Percentiles rank a stretch among this genome's conserved stretches.
Evolutionary conservation across 108 stramenopile species (phyloP).

Genomic region (Skeletonema tropicum): DNA sequence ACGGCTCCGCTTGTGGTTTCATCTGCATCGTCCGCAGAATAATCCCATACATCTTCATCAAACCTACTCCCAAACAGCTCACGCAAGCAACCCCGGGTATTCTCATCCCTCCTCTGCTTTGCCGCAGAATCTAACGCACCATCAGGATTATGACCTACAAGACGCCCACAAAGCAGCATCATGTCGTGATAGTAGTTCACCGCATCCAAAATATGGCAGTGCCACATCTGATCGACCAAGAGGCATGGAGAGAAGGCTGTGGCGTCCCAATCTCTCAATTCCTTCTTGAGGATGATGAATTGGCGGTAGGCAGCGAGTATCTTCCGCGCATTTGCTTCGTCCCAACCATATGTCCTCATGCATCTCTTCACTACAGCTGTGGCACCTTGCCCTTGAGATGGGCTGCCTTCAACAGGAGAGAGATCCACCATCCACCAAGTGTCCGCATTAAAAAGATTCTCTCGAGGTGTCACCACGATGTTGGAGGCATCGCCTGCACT

Average conservation of each 20-base stretch:
- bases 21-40: too few relatives aligned
- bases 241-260: slow-evolving; percentile 57
- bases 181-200: slow-evolving; percentile 70
- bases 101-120: slow-evolving; percentile 50
- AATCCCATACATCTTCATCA: slow-evolving; percentile 68
- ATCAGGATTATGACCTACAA: not conserved
- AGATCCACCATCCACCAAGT: slow-evolving; percentile 20
- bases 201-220: slow-evolving; percentile 66
- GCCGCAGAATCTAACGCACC: slow-evolving; percentile 53
- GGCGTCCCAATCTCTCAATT: slow-evolving; percentile 69
- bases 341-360: slow-evolving; percentile 63
- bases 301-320: slow-evolving; percentile 67
- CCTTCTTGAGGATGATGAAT: slow-evolving; percentile 73
- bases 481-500: too few relatives aligned
- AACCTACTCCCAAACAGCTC: slow-evolving; percentile 54
- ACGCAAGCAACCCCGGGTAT: slow-evolving; percentile 58
- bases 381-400: slow-evolving; percentile 48
- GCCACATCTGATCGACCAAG: slow-evolving; percentile 78
- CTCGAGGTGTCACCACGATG: too few relatives aligned
- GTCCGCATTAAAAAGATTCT: not conserved
- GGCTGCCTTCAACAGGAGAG: not conserved
- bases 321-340: slow-evolving; percentile 53
- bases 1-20: too few relatives aligned
- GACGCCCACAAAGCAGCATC: slow-evolving; percentile 15
- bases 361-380: slow-evolving; percentile 67